Evolutionary conservation across 164 flowering plant genomes (phyloP).

Genomic region (Kingdonia uniflora): DNA sequence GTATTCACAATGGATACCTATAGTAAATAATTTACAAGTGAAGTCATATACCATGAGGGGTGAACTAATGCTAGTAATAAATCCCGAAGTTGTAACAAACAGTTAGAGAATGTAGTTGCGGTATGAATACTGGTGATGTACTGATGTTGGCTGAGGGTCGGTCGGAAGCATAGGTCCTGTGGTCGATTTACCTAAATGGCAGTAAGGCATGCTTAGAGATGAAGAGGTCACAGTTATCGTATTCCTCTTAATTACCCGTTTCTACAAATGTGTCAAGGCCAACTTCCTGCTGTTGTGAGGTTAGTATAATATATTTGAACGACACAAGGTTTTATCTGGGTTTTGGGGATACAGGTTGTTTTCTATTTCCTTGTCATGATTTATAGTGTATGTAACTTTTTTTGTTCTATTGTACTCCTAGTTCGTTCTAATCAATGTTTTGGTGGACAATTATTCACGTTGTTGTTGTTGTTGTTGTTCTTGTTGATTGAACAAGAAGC

Average conservation of each 20-base stretch:
- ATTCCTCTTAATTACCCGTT: not conserved
- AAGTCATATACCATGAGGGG: too few species aligned
- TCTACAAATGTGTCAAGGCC: conserved; percentile 20
- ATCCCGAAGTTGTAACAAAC: too few species aligned
- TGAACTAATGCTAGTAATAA: too few species aligned
- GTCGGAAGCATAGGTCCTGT: too few species aligned
- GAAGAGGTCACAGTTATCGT: not conserved
- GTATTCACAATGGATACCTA: too few species aligned
- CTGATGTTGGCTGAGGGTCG: too few species aligned
- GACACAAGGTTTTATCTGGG: conserved; percentile 39
- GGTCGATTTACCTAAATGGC: too few species aligned
- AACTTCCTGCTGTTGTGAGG: conserved; percentile 37
- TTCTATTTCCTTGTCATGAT: conserved; percentile 1
- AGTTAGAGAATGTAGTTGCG: too few species aligned
- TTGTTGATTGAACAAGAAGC: conserved; percentile 51
- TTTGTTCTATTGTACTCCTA: not conserved
- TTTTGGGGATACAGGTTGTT: conserved; percentile 17
- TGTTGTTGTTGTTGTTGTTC: too few species aligned
- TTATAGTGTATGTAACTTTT: conserved; percentile 8
- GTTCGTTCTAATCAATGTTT: not conserved
- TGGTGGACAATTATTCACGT: conserved; percentile 6
- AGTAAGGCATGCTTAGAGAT: too few species aligned
- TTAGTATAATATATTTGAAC: conserved; percentile 35
- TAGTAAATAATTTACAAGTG: too few species aligned
- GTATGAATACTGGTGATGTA: too few species aligned